Base-by-base conservation (phyloP, 805 yeast species). In the Cyberlindnera maritima region DNA sequence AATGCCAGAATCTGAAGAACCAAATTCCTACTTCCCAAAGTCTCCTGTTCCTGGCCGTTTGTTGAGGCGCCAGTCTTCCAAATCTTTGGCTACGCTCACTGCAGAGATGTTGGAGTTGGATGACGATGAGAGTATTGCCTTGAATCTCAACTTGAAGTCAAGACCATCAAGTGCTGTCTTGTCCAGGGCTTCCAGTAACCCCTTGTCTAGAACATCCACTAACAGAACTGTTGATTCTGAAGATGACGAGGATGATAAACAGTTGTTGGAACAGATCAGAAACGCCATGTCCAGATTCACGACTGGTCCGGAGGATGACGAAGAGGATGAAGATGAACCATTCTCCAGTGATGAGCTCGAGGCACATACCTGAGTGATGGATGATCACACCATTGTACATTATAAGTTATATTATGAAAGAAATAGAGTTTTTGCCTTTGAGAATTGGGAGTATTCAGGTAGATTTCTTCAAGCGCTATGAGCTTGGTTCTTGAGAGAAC, bases 21-120 rank as follows among this genome's bases (percentile, higher is more conserved):
- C 44, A 5, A 39, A 47, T 9, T 44, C 58, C 14, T 59, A 57
- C 41, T 54, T 54, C 45, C 62, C 65, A n/a, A 60, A 49, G 33
- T 57, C 63, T 2, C 79, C 82, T 29, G 70, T 71, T 66, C 78
- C 79, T 13, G 81, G 80, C 7, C 69, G 70, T 41, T 67, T 85
- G 62, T 66, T 70, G 44, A 75, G 91, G 62, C 80, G 92, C 62
- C 79, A 80, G 57, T 81, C 89, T 26, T 85, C 88, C n/a, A 84
- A 82, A 59, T 84, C 91, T 1, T 67, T 85, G 45, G 72, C 85
- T 54, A 83, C 81, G 52, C 70, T 85, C 55, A 82, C 91, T 2
- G 82, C 85, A 21, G 74, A 82, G 44, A 73, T 85, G 25, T 69
- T 85, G 54, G 90, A 85, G 53, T 67, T 85, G 55, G 79, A 79